These are phyloP conservation scores for Penicillium ucsense DNA, from an alignment of 495 filamentous ascomycete genomes.

Conservation along the genomic window DNA sequence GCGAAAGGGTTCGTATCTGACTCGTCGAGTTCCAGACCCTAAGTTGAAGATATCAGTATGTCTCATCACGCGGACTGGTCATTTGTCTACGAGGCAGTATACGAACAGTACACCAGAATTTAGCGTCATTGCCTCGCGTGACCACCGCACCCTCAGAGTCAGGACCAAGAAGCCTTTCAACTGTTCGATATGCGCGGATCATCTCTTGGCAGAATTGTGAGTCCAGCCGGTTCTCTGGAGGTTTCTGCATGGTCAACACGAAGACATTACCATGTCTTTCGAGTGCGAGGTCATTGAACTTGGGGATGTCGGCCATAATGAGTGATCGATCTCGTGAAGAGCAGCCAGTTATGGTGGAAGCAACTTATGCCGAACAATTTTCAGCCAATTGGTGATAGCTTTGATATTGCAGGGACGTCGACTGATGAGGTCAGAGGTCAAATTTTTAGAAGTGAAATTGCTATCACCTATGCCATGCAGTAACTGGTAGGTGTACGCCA, in stretches of 20 bases:
- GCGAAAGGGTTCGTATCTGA: conserved; percentile 36
- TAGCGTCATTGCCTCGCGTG: conserved; percentile 36
- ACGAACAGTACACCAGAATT: conserved; percentile 41
- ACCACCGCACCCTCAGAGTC: conserved; percentile 38
- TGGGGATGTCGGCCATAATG: conserved; percentile 14
- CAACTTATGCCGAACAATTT: too few species aligned
- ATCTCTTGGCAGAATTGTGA: conserved; percentile 37
- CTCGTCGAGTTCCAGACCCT: conserved; percentile 41
- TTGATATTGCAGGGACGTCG: too few species aligned
- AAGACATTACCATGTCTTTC: conserved; percentile 31
- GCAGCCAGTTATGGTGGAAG: too few species aligned
- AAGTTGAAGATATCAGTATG: background rate
- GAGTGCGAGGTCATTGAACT: conserved; percentile 19
- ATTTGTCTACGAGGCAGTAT: background rate
- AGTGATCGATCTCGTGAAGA: too few species aligned
- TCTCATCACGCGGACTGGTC: background rate
- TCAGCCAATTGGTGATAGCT: too few species aligned
- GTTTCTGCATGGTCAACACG: conserved; percentile 41
- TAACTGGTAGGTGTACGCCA: too few species aligned
- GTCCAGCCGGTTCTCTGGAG: conserved; percentile 41
- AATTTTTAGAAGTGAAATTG: too few species aligned
- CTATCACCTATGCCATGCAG: too few species aligned
- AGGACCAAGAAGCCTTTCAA: conserved; percentile 29
- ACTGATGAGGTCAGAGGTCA: too few species aligned
- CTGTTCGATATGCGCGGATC: conserved; percentile 34